A percentile compares a stretch with the other conserved stretches of the same genome.
Evolutionary conservation across 306 rosid genomes (phyloP).

Genomic region (Canavalia gladiata): DNA sequence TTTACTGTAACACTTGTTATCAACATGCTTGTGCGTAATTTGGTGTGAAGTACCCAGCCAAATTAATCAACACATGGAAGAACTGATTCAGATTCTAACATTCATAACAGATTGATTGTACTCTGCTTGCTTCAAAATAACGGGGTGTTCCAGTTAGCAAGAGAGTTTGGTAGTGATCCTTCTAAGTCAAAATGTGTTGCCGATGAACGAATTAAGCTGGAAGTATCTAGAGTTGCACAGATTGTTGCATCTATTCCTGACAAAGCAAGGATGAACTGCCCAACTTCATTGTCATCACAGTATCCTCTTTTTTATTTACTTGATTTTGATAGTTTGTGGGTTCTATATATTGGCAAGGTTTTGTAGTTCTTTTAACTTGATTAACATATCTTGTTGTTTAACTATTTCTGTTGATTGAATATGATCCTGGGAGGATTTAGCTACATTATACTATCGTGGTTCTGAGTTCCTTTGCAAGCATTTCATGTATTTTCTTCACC

Average conservation of each 20-base stretch:
- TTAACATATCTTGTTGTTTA: constrained; percentile 16
- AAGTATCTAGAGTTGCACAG: constrained; percentile 74
- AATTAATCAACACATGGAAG: constrained; percentile 30
- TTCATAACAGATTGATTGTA: constrained; percentile 72
- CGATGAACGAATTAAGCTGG: constrained; percentile 51
- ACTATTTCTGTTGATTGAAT: constrained; percentile 18
- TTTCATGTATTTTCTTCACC: constrained; percentile 65
- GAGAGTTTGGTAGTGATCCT: constrained; percentile 66
- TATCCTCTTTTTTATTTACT: constrained; percentile 64
- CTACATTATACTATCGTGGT: constrained; percentile 23
- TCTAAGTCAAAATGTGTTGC: constrained; percentile 45
- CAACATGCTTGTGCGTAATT: constrained; percentile 26
- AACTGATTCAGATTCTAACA: constrained; percentile 41
- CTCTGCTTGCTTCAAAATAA: constrained; percentile 82
- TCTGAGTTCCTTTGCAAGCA: constrained; percentile 24
- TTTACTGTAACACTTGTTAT: constrained; percentile 13
- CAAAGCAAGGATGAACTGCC: constrained; percentile 79
- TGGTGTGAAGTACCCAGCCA: constrained; percentile 4
- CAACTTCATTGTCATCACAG: constrained; percentile 78
- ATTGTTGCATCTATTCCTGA: constrained; percentile 90
- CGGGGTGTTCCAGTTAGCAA: constrained; percentile 84
- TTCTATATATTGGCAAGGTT: constrained; percentile 38
- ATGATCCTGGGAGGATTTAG: constrained; percentile 40
- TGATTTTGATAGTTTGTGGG: constrained; percentile 33
- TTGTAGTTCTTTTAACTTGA: constrained; percentile 29